A percentile compares a stretch with the other conserved stretches of the same genome.
phyloP scores from a whole-genome alignment of 2,329 filamentous ascomycete species.

The Pseudogymnoascus sp. region DNA sequence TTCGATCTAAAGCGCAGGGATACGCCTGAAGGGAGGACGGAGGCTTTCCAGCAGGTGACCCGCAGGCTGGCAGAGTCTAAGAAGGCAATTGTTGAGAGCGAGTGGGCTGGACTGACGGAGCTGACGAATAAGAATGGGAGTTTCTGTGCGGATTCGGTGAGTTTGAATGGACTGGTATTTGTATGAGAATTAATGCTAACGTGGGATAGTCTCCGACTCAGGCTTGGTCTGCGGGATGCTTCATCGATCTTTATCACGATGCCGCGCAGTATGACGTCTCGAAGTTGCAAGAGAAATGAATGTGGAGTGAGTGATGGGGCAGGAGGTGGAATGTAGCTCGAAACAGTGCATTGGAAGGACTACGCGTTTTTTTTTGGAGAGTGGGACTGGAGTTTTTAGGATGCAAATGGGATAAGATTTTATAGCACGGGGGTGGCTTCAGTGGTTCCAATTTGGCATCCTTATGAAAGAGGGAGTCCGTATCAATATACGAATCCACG shows the following conservation, averaged over 20 bases:
- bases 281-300: conserved; percentile 1
- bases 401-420: background rate
- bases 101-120: conserved; percentile 89
- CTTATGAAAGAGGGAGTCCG: background rate
- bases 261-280: conserved; percentile 44
- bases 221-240: conserved; percentile 89
- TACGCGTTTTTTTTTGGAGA: conserved; percentile 1
- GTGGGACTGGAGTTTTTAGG: background rate
- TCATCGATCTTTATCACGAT: conserved; percentile 96
- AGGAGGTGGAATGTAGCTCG: background rate
- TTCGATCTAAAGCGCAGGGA: conserved; percentile 75
- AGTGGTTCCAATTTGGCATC: background rate
- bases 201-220: conserved; percentile 76
- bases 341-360: background rate
- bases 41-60: conserved; percentile 93
- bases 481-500: conserved; percentile 1
- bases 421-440: background rate
- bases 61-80: conserved; percentile 77
- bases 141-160: conserved; percentile 79
- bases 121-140: conserved; percentile 85
- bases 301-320: background rate
- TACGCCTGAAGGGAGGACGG: conserved; percentile 62
- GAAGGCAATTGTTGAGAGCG: conserved; percentile 68
- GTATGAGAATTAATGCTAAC: conserved; percentile 28
- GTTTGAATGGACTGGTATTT: conserved; percentile 33